Percentiles rank a stretch among this genome's conserved stretches.
phyloP scores from a whole-genome alignment of 208 protist genomes.

The Balamuthia mandrillaris region DNA sequence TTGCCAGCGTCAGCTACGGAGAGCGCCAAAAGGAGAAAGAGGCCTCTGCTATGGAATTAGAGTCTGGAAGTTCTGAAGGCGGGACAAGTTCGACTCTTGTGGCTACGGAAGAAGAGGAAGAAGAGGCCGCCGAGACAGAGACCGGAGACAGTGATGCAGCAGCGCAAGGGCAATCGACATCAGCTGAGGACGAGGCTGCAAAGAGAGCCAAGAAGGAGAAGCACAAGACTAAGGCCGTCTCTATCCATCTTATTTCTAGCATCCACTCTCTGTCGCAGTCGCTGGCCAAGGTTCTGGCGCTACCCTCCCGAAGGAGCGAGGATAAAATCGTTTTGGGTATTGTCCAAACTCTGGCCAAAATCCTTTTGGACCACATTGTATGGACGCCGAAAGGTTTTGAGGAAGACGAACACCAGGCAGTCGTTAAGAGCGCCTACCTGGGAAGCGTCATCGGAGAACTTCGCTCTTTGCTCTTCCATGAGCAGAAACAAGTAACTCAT shows the following conservation, averaged over 20 bases:
- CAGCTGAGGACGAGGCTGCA: neutral
- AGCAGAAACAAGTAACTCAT: conserved; percentile 3
- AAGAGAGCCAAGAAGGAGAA: neutral
- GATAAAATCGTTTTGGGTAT: neutral
- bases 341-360: neutral
- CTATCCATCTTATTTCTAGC: conserved; percentile 31
- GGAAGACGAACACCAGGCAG: neutral
- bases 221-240: conserved; percentile 4
- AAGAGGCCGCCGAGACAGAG: neutral
- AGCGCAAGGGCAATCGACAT: too few relatives aligned
- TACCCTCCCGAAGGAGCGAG: neutral
- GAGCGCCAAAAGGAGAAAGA: conserved; percentile 8
- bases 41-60: too few relatives aligned
- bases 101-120: too few relatives aligned
- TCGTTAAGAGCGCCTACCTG: conserved; percentile 4
- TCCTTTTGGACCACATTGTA: neutral
- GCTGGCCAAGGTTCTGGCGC: conserved; percentile 11
- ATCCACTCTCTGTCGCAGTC: conserved; percentile 27
- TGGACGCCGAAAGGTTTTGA: conserved; percentile 7
- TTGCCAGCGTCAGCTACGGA: neutral
- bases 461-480: conserved; percentile 32
- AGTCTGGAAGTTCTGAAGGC: too few relatives aligned
- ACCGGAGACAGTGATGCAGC: neutral
- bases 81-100: too few relatives aligned
- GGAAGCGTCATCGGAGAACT: conserved; percentile 29